Conservation (phyloP, 768 basidiomycete genomes). For the Panaeolus papilionaceus region DNA sequence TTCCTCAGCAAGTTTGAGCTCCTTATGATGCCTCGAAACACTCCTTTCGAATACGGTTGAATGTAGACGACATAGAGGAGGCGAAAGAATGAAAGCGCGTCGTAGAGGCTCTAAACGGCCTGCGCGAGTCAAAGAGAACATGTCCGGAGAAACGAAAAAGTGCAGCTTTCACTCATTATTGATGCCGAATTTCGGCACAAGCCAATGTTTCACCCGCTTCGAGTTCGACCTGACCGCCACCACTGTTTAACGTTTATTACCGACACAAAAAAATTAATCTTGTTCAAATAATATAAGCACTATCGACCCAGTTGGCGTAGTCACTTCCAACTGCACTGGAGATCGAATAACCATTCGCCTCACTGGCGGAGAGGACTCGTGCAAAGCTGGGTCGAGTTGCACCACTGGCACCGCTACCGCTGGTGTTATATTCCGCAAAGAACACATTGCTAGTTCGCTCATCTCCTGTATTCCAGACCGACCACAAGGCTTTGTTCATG, state of each 20-base stretch:
- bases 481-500: conserved; percentile 51
- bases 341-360: conserved; percentile 46
- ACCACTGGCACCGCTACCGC: conserved; percentile 44
- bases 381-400: conserved; percentile 47
- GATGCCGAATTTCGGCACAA: conserved; percentile 9
- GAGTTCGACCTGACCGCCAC: background rate
- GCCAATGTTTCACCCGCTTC: background rate
- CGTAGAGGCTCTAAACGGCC: conserved; percentile 1
- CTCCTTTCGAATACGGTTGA: conserved; percentile 1
- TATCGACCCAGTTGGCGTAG: conserved; percentile 53
- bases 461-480: conserved; percentile 46
- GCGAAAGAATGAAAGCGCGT: conserved; percentile 4
- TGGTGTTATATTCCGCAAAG: conserved; percentile 53
- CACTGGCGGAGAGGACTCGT: conserved; percentile 40
- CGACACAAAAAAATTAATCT: background rate
- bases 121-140: conserved; percentile 7
- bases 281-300: conserved; percentile 40
- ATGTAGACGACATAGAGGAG: conserved; percentile 3
- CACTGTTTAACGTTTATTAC: background rate
- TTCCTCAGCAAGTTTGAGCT: background rate
- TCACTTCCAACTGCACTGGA: conserved; percentile 53
- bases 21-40: background rate
- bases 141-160: conserved; percentile 8
- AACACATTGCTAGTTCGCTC: conserved; percentile 48
- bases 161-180: background rate